phyloP scores from a whole-genome alignment of 208 protist species.

The Porcisia hertigi region DNA sequence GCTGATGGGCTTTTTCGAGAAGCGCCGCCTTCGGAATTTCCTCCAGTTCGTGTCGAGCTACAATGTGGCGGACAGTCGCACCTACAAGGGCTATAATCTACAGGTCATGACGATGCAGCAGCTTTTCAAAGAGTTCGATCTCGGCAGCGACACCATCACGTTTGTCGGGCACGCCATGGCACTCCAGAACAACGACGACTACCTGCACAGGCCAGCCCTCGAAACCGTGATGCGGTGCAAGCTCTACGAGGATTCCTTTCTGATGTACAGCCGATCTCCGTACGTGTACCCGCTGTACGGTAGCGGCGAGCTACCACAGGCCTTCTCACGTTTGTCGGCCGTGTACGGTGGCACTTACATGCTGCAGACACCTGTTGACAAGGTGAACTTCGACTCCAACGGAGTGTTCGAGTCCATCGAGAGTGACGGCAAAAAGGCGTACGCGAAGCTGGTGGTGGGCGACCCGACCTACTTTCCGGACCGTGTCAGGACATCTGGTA shows the following conservation, averaged over 20 bases:
- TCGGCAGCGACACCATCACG: slow-evolving; percentile 94
- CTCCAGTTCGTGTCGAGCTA: slow-evolving; percentile 93
- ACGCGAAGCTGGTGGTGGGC: slow-evolving; percentile 95
- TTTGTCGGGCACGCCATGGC: slow-evolving; percentile 98
- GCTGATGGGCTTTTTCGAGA: slow-evolving; percentile 99
- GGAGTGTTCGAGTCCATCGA: slow-evolving; percentile 95
- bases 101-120: slow-evolving; percentile 88
- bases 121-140: slow-evolving; percentile 96
- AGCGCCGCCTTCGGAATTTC: slow-evolving; percentile 94
- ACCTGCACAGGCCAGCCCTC: slow-evolving; percentile 93
- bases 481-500: slow-evolving; percentile 90
- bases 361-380: slow-evolving; percentile 97
- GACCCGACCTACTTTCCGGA: slow-evolving; percentile 99
- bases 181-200: slow-evolving; percentile 91
- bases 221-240: slow-evolving; percentile 95
- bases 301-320: slow-evolving; percentile 99
- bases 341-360: slow-evolving; percentile 99
- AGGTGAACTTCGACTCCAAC: slow-evolving; percentile 95
- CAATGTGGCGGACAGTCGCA: slow-evolving; percentile 86
- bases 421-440: slow-evolving; percentile 80
- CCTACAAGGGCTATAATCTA: slow-evolving; percentile 93
- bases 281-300: slow-evolving; percentile 99
- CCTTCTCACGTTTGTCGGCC: slow-evolving; percentile 95
- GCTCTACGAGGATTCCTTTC: slow-evolving; percentile 97
- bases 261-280: slow-evolving; percentile 94